Evolutionary conservation across 352 stramenopile genomes (phyloP).

Genomic region (Globisporangium emineosum): DNA sequence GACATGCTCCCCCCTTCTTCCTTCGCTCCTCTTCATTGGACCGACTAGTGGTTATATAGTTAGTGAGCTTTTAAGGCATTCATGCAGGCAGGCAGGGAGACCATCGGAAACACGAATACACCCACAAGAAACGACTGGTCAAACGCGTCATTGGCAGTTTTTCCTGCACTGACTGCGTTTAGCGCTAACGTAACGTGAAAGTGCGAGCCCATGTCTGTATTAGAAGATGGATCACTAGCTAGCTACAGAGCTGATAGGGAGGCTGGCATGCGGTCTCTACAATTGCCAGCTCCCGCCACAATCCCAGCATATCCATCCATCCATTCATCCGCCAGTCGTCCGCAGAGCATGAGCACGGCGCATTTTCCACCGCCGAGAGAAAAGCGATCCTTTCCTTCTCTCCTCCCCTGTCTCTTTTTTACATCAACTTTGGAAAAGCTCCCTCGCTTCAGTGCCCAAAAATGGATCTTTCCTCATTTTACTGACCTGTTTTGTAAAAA

Average conservation of each 20-base stretch:
- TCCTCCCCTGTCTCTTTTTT: conserved; percentile 8
- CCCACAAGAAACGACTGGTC: neutral
- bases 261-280: neutral
- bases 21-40: neutral
- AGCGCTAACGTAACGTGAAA: neutral
- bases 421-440: neutral
- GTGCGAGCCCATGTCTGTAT: neutral
- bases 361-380: neutral
- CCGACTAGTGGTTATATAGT: too few species aligned
- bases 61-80: too few species aligned
- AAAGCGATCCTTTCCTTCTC: neutral
- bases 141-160: too few species aligned
- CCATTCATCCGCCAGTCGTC: neutral
- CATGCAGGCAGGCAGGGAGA: too few species aligned
- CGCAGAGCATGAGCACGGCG: neutral
- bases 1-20: neutral
- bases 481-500: neutral
- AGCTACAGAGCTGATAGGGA: neutral
- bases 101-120: neutral
- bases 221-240: neutral
- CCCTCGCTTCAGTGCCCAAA: neutral
- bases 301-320: neutral
- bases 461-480: neutral
- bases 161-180: too few species aligned
- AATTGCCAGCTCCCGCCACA: neutral